Percentiles rank a stretch among this genome's conserved stretches.
These are phyloP conservation scores for Tubosaeta brunneosetosa DNA, from an alignment of 768 basidiomycete species.

Conservation along the genomic window DNA sequence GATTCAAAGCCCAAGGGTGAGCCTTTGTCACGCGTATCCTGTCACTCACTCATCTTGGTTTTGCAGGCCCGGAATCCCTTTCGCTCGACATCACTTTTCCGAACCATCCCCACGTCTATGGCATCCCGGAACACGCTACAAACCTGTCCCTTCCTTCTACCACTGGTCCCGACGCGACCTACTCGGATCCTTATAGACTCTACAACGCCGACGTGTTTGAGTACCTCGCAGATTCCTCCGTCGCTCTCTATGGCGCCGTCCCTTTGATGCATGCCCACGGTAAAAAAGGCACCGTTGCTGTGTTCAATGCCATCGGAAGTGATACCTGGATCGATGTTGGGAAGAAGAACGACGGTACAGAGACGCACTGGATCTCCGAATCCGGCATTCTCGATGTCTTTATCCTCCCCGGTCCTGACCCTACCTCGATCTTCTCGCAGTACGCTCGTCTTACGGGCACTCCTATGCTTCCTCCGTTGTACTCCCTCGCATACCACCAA, in stretches of 20 bases:
- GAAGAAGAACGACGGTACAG: slow-evolving; percentile 52
- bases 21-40: neutral
- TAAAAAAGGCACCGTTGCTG: slow-evolving; percentile 77
- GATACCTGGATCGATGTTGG: slow-evolving; percentile 95
- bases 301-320: slow-evolving; percentile 83
- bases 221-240: slow-evolving; percentile 75
- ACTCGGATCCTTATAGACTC: slow-evolving; percentile 88
- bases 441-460: slow-evolving; percentile 84
- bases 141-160: slow-evolving; percentile 86
- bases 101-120: slow-evolving; percentile 85
- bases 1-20: slow-evolving; percentile 95
- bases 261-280: slow-evolving; percentile 94
- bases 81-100: slow-evolving; percentile 93
- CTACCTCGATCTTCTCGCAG: slow-evolving; percentile 77
- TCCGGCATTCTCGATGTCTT: slow-evolving; percentile 94
- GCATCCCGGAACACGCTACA: slow-evolving; percentile 95
- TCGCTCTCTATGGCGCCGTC: slow-evolving; percentile 87
- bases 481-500: slow-evolving; percentile 93
- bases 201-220: slow-evolving; percentile 97
- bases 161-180: slow-evolving; percentile 68
- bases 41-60: slow-evolving; percentile 1
- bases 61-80: slow-evolving; percentile 88
- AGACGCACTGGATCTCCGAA: slow-evolving; percentile 97
- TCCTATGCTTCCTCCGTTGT: slow-evolving; percentile 82
- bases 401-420: slow-evolving; percentile 87